Conservation (phyloP, 2,329 filamentous ascomycete species). For the Fonsecaea multimorphosa region DNA sequence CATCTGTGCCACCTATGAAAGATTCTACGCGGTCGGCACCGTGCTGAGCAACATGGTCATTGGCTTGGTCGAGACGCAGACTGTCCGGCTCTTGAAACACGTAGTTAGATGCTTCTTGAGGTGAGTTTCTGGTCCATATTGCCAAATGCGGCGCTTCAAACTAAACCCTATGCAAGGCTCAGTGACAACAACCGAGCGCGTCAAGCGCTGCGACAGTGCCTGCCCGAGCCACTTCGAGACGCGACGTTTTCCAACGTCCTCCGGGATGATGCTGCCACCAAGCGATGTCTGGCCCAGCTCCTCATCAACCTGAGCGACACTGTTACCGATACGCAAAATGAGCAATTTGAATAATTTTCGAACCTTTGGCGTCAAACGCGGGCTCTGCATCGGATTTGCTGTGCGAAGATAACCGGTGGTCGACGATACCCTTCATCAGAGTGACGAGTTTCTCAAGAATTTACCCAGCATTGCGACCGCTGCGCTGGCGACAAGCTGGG, state of each 20-base stretch:
- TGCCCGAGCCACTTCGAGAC: conserved; percentile 97
- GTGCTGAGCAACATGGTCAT: conserved; percentile 99
- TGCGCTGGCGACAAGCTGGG: conserved; percentile 26
- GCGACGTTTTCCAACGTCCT: conserved; percentile 96
- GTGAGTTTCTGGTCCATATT: conserved; percentile 59
- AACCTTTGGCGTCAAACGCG: conserved; percentile 17
- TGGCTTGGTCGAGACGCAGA: conserved; percentile 96
- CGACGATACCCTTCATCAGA: conserved; percentile 31
- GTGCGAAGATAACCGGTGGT: conserved; percentile 27
- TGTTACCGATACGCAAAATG: conserved; percentile 61
- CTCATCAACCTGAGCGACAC: conserved; percentile 95
- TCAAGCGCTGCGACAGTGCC: conserved; percentile 91
- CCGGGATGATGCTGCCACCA: conserved; percentile 94
- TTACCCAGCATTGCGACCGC: conserved; percentile 35
- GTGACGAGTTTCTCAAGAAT: conserved; percentile 25
- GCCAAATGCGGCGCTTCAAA: not conserved
- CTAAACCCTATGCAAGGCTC: conserved; percentile 62
- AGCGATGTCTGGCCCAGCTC: conserved; percentile 95
- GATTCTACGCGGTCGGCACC: conserved; percentile 97
- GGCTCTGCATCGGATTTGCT: conserved; percentile 24
- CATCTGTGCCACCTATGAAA: conserved; percentile 97
- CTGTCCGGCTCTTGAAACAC: conserved; percentile 92
- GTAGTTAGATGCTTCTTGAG: conserved; percentile 96
- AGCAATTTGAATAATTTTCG: conserved; percentile 38
- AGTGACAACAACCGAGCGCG: conserved; percentile 96